phyloP scores from a whole-genome alignment of 768 basidiomycete species.

The Termitomyces sp. region DNA sequence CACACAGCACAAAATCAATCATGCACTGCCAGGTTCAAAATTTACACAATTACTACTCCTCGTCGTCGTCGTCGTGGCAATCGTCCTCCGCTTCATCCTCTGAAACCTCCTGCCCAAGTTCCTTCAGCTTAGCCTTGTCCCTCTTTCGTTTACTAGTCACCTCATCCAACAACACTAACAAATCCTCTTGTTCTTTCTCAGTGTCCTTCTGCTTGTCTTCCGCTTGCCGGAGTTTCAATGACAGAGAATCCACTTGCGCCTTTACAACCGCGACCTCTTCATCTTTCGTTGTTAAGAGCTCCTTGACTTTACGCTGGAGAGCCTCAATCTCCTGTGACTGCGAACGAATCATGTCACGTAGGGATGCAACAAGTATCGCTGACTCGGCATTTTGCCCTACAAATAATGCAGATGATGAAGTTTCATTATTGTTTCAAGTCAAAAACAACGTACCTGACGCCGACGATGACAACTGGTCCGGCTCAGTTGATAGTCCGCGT shows the following conservation, averaged over 20 bases:
- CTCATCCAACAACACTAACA: conserved; percentile 91
- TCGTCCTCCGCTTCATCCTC: conserved; percentile 82
- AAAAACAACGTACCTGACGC: conserved; percentile 29
- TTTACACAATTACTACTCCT: conserved; percentile 11
- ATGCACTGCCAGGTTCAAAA: background rate
- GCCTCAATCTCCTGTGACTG: conserved; percentile 78
- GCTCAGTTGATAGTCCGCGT: conserved; percentile 63
- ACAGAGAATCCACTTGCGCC: conserved; percentile 39
- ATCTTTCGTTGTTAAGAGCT: conserved; percentile 21
- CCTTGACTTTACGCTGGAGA: conserved; percentile 57
- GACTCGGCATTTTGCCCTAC: conserved; percentile 70
- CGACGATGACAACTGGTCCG: conserved; percentile 55
- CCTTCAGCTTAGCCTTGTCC: conserved; percentile 76
- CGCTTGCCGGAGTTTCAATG: conserved; percentile 41
- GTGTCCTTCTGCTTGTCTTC: conserved; percentile 71
- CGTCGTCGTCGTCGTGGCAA: conserved; percentile 45
- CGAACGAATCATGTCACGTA: conserved; percentile 76
- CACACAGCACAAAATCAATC: background rate
- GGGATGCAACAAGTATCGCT: conserved; percentile 73
- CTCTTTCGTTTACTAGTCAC: conserved; percentile 75
- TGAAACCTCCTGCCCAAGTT: conserved; percentile 78
- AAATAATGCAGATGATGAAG: background rate
- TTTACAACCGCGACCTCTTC: conserved; percentile 41
- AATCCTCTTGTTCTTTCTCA: conserved; percentile 95
- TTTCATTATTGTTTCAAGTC: conserved; percentile 1